Conservation (phyloP, 2,329 filamentous ascomycete species). For the Exophiala mesophila region DNA sequence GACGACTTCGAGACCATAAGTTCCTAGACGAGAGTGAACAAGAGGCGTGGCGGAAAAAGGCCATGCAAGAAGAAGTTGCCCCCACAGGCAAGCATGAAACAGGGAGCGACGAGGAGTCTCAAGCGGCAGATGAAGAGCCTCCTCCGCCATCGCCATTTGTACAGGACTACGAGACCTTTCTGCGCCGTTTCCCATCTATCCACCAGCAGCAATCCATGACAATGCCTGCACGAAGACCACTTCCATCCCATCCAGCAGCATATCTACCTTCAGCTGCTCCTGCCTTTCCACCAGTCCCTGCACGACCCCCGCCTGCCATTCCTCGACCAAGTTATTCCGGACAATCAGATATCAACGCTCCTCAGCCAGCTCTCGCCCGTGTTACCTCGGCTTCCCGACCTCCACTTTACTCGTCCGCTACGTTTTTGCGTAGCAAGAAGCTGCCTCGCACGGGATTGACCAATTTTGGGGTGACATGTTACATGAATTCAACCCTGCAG, state of each 20-base stretch:
- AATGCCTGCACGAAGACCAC: slow-evolving; percentile 33
- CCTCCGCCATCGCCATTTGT: slow-evolving; percentile 53
- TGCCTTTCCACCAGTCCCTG: slow-evolving; percentile 54
- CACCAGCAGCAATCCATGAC: slow-evolving; percentile 56
- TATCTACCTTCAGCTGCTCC: slow-evolving; percentile 32
- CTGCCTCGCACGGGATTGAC: slow-evolving; percentile 67
- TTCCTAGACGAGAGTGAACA: slow-evolving; percentile 78
- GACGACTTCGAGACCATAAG: slow-evolving; percentile 56
- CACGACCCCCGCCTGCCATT: slow-evolving; percentile 63
- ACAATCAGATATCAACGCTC: slow-evolving; percentile 58
- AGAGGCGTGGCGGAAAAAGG: slow-evolving; percentile 70
- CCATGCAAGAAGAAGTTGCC: slow-evolving; percentile 61
- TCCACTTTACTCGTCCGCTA: slow-evolving; percentile 39
- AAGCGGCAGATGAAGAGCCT: slow-evolving; percentile 41
- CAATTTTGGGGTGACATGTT: slow-evolving; percentile 81
- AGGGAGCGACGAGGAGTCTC: slow-evolving; percentile 39
- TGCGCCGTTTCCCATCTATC: slow-evolving; percentile 73
- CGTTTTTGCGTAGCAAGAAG: slow-evolving; percentile 40
- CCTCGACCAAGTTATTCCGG: slow-evolving; percentile 75
- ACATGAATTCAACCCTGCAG: slow-evolving; percentile 88
- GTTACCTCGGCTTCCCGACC: slow-evolving; percentile 43
- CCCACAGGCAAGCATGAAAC: slow-evolving; percentile 37
- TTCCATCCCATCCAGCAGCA: slow-evolving; percentile 17
- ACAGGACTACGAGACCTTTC: slow-evolving; percentile 75
- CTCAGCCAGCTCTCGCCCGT: slow-evolving; percentile 39